Conservation (phyloP, 73 alveolate species). For the Paramecium biaurelia region DNA sequence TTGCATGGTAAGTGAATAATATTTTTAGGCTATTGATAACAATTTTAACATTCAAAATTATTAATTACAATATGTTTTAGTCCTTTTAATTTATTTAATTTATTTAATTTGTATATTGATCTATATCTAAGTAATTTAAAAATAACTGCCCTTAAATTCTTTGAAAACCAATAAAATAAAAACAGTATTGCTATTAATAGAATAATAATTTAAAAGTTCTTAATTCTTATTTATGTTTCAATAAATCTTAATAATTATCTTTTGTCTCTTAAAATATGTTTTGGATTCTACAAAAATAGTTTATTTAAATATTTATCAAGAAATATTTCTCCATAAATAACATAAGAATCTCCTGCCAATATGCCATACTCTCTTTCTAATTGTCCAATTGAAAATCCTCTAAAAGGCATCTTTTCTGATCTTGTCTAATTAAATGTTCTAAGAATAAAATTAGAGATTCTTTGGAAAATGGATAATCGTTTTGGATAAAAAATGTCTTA, state of each 20-base stretch:
- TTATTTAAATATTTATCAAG: not conserved
- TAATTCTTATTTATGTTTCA: not conserved
- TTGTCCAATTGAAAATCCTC: conserved; percentile 11
- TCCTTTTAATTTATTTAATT: not conserved
- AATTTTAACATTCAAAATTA: conserved; percentile 8
- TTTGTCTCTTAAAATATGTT: conserved; percentile 3
- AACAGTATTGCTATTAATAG: not conserved
- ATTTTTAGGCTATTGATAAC: not conserved
- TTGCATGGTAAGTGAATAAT: not conserved
- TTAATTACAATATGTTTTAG: not conserved
- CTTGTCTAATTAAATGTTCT: not conserved
- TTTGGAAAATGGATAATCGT: not conserved
- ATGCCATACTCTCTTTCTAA: not conserved
- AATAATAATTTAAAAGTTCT: not conserved
- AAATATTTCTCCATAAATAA: conserved; percentile 10
- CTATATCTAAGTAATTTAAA: not conserved
- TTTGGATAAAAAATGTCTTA: not conserved
- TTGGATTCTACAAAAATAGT: not conserved
- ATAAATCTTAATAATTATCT: not conserved
- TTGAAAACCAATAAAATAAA: not conserved
- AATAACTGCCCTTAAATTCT: not conserved
- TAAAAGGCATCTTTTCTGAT: not conserved
- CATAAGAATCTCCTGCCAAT: not conserved
- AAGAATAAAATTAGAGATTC: not conserved
- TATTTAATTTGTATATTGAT: not conserved